A percentile compares a stretch with the other conserved stretches of the same genome.
Conservation (phyloP, 1,284 basidiomycete genomes). For the Xerocomus minutiporus region DNA sequence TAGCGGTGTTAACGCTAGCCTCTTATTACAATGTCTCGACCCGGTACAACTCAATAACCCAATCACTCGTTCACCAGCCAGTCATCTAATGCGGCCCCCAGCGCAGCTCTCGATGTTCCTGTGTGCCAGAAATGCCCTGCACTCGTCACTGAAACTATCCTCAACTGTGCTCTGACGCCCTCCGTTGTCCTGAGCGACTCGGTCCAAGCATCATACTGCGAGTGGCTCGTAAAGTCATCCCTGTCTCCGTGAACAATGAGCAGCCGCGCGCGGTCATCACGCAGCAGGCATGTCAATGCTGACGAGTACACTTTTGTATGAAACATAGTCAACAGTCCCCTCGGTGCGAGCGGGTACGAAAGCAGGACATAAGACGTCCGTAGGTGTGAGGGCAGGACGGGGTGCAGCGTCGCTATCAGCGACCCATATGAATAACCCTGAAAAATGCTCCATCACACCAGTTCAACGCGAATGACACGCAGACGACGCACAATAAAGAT, state of each 20-base stretch:
- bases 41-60: not conserved
- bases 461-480: not conserved
- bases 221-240: conserved; percentile 66
- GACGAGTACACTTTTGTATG: conserved; percentile 47
- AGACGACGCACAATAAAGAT: conserved; percentile 47
- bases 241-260: conserved; percentile 62
- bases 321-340: conserved; percentile 68
- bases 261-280: conserved; percentile 44
- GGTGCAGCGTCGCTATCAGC: conserved; percentile 62
- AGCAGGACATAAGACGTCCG: conserved; percentile 64
- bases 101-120: conserved; percentile 13
- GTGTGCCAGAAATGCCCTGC: conserved; percentile 48
- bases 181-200: conserved; percentile 34
- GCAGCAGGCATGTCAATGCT: conserved; percentile 47
- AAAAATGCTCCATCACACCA: not conserved
- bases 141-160: conserved; percentile 34
- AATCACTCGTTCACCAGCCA: conserved; percentile 15
- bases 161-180: conserved; percentile 18
- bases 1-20: no score
- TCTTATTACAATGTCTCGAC: not conserved
- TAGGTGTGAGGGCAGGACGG: conserved; percentile 43
- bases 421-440: conserved; percentile 82
- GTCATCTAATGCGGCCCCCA: conserved; percentile 17
- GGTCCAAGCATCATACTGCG: conserved; percentile 56
- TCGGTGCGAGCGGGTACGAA: conserved; percentile 72